Conservation (phyloP, 768 basidiomycete genomes). For the Gymnopilus dilepis region DNA sequence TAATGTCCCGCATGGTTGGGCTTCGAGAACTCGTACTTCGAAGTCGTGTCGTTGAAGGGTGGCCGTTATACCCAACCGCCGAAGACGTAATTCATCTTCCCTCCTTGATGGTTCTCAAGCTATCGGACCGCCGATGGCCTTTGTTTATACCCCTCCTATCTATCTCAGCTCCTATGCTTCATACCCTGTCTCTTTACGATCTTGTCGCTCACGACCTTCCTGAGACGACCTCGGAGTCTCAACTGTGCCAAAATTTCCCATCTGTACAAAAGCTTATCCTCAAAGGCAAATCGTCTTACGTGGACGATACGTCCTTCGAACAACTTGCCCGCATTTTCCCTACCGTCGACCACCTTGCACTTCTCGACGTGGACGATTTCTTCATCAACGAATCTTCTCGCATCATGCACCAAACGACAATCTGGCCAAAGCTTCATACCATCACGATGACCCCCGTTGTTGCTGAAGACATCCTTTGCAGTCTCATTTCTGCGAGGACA, state of each 20-base stretch:
- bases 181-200: slow-evolving; percentile 27
- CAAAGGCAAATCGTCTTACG: slow-evolving; percentile 23
- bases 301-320: slow-evolving; percentile 22
- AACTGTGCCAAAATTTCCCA: slow-evolving; percentile 23
- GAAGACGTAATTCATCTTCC: slow-evolving; percentile 25
- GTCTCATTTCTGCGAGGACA: slow-evolving; percentile 24
- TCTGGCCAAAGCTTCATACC: slow-evolving; percentile 26
- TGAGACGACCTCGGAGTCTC: slow-evolving; percentile 16
- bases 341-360: slow-evolving; percentile 21
- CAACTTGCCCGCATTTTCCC: slow-evolving; percentile 26
- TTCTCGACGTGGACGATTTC: slow-evolving; percentile 21
- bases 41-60: slow-evolving; percentile 27
- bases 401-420: slow-evolving; percentile 19
- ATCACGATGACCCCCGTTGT: slow-evolving; percentile 27
- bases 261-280: slow-evolving; percentile 24
- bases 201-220: slow-evolving; percentile 29
- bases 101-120: slow-evolving; percentile 24
- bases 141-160: slow-evolving; percentile 28
- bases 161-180: slow-evolving; percentile 27
- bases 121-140: slow-evolving; percentile 29
- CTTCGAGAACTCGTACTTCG: slow-evolving; percentile 27
- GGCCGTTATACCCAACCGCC: slow-evolving; percentile 24
- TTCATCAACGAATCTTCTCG: slow-evolving; percentile 23
- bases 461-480: slow-evolving; percentile 25
- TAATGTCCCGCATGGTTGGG: slow-evolving; percentile 23